phyloP scores from a whole-genome alignment of 495 filamentous ascomycete species.

The Aspergillus kassunensis region DNA sequence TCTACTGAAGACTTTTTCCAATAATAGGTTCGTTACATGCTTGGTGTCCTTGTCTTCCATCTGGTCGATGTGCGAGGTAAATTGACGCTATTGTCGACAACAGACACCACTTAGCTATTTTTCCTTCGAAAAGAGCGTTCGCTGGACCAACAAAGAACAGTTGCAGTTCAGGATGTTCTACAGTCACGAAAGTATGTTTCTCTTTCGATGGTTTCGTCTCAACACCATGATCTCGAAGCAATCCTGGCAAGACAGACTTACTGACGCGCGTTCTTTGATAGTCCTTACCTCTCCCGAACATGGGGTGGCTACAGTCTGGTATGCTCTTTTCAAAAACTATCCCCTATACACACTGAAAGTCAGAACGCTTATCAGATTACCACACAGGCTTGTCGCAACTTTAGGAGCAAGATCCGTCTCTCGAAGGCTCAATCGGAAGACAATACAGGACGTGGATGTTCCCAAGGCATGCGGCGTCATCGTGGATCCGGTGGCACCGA shows the following conservation, averaged over 20 bases:
- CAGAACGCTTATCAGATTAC: constrained; percentile 3
- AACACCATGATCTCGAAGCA: background rate
- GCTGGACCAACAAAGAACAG: too few species aligned
- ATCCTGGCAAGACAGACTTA: background rate
- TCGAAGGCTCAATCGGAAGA: constrained; percentile 75
- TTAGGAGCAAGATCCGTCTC: constrained; percentile 70
- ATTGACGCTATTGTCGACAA: too few species aligned
- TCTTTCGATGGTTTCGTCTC: background rate
- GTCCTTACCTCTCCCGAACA: constrained; percentile 85
- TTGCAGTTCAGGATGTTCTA: constrained; percentile 80
- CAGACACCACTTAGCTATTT: too few species aligned
- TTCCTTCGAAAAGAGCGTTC: too few species aligned
- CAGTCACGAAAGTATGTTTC: constrained; percentile 74
- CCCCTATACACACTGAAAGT: background rate
- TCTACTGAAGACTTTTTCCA: too few species aligned
- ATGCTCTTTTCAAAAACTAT: constrained; percentile 16
- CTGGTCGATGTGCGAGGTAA: too few species aligned
- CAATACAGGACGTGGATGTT: constrained; percentile 84
- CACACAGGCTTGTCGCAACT: constrained; percentile 81
- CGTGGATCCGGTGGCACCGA: constrained; percentile 75
- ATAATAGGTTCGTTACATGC: too few species aligned
- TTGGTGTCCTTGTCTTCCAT: too few species aligned
- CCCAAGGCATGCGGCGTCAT: constrained; percentile 84
- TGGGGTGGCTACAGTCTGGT: constrained; percentile 95
- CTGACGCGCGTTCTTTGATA: constrained; percentile 26